Base-by-base conservation (phyloP, 495 filamentous ascomycete species). In the Aspergillus ostianus region DNA sequence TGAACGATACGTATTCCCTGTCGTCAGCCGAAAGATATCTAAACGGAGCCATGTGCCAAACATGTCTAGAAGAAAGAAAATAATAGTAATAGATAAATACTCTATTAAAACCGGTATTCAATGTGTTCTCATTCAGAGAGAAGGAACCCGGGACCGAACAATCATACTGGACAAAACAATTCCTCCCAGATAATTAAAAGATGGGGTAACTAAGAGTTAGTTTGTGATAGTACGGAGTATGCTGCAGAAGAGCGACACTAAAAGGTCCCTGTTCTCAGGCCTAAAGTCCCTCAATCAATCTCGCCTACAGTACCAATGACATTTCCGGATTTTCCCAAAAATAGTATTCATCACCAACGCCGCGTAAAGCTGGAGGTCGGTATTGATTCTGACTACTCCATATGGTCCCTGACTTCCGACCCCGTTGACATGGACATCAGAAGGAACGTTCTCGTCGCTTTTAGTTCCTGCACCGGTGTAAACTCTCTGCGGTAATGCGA, bases 1-100 rank as follows among this genome's bases (percentile, higher is more conserved):
- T 60, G 59, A 27, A 59, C 62, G 58, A 62, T 67, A 65, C 65
- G 65, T 67, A 57, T 64, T 41, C 53, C 60, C 55, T 63, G 62
- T 67, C 62, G 65, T 67, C 62, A 67, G 65, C 65, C 27, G 47
- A 57, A 58, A 49, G 21, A 49, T 21, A 21, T 6, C 21, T 21
- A n/a, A 49, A 0, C 18, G 18, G 18, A 49, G 18, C 12, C 9
- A 20, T 49, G 21, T 4, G 23, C 4, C 23, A 26, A 26, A 26
- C 23, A 26, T 26, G 23, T 26, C 23, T 26, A 26, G 23, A 4
- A 26, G 23, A 26, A 26, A 26, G 23, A 26, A 26, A n/a, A n/a
- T n/a, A n/a, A n/a, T n/a, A n/a, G n/a, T n/a, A n/a, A n/a, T n/a
- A n/a, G n/a, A n/a, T n/a, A n/a, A n/a, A n/a, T n/a, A n/a, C n/a